Conservation (phyloP, 805 yeast genomes). For the Yarrowia sp. region DNA sequence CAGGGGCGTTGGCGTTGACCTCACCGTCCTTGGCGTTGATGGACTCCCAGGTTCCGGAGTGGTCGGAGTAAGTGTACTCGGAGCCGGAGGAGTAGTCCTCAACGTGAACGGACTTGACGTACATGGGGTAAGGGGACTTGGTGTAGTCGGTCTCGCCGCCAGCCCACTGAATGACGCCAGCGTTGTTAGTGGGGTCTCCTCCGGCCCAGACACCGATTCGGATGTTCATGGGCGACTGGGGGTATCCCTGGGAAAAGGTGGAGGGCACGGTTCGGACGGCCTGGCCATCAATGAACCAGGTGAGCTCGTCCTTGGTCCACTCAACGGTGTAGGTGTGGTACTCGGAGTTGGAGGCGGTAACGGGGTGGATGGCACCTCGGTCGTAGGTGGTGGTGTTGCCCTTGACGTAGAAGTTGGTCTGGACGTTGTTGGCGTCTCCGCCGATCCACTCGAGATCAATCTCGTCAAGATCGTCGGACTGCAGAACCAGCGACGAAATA, state of each 20-base stretch:
- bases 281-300: constrained; percentile 72
- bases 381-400: constrained; percentile 76
- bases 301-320: constrained; percentile 66
- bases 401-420: constrained; percentile 71
- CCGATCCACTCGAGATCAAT: constrained; percentile 89
- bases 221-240: constrained; percentile 81
- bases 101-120: constrained; percentile 56
- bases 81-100: constrained; percentile 53
- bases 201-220: constrained; percentile 58
- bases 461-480: constrained; percentile 84
- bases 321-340: constrained; percentile 81
- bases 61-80: constrained; percentile 44
- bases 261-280: constrained; percentile 62
- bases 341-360: constrained; percentile 50
- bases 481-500: constrained; percentile 76
- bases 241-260: constrained; percentile 67
- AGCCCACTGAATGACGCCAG: constrained; percentile 71
- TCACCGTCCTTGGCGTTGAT: constrained; percentile 45
- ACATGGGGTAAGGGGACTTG: constrained; percentile 54
- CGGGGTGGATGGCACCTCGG: constrained; percentile 67
- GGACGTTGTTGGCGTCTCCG: constrained; percentile 69
- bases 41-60: constrained; percentile 43
- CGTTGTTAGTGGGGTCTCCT: constrained; percentile 48
- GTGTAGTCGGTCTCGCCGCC: constrained; percentile 58
- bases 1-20: constrained; percentile 37